Evolutionary conservation across 306 rosid species (phyloP).

Genomic region (Hylodesmum podocarpum): DNA sequence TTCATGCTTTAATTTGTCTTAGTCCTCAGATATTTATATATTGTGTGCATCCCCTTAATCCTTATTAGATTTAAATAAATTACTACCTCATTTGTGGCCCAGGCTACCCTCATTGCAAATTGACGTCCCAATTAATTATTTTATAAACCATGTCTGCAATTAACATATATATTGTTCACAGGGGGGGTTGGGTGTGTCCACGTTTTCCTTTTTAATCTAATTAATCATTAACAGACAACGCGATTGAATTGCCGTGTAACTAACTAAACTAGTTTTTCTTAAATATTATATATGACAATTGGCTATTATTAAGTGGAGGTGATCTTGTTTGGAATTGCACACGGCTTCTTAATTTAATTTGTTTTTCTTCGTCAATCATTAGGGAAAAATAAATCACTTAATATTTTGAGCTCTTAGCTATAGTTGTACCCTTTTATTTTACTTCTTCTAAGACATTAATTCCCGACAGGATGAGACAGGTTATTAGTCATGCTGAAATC

Average conservation of each 20-base stretch:
- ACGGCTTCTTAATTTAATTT: not conserved
- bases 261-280: constrained; percentile 10
- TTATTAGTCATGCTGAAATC: not conserved
- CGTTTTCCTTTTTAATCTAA: not conserved
- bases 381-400: constrained; percentile 28
- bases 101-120: constrained; percentile 8
- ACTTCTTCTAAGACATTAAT: constrained; percentile 18
- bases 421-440: not conserved
- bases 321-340: constrained; percentile 16
- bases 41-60: constrained; percentile 23
- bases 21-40: not conserved
- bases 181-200: constrained; percentile 20
- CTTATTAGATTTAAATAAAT: constrained; percentile 29
- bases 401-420: constrained; percentile 27
- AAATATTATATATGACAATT: constrained; percentile 12
- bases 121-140: constrained; percentile 13
- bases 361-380: constrained; percentile 37
- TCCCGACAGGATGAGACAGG: constrained; percentile 12
- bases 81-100: constrained; percentile 33
- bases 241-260: not conserved
- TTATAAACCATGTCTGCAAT: not conserved
- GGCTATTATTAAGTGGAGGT: not conserved
- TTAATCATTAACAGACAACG: not conserved
- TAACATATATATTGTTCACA: not conserved
- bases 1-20: not conserved